phyloP scores from a whole-genome alignment of 345 rosid species.

The Citrus australasica region DNA sequence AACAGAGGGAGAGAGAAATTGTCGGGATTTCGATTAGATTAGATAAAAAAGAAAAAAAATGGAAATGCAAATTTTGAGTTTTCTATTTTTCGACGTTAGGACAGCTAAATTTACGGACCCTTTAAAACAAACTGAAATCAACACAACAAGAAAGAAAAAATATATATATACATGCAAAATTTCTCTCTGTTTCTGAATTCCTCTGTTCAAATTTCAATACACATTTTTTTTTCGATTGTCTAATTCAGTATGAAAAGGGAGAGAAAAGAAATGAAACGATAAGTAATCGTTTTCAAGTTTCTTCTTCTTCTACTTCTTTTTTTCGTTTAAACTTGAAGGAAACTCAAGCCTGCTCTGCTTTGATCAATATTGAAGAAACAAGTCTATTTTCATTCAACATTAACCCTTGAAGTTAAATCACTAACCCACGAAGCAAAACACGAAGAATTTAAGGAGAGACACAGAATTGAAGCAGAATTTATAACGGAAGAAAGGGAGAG shows the following conservation, averaged over 20 bases:
- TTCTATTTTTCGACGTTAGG: conserved; percentile 58
- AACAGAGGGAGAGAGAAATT: conserved; percentile 37
- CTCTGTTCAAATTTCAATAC: background rate
- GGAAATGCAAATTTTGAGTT: conserved; percentile 8
- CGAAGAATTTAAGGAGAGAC: background rate
- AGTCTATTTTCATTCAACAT: conserved; percentile 11
- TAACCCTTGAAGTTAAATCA: conserved; percentile 31
- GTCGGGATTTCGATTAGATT: conserved; percentile 39
- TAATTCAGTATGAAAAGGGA: background rate
- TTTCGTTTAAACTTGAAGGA: conserved; percentile 32
- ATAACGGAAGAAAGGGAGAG: conserved; percentile 3
- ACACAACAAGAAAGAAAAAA: conserved; percentile 6
- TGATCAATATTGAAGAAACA: conserved; percentile 36
- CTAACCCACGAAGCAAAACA: conserved; percentile 9
- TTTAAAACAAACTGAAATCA: conserved; percentile 12
- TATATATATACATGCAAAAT: background rate
- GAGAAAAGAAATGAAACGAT: background rate
- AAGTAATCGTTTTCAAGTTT: background rate
- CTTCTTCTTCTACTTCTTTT: background rate
- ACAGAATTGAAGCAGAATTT: background rate
- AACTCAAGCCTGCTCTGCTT: conserved; percentile 40
- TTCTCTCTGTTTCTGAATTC: background rate
- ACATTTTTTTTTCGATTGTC: background rate
- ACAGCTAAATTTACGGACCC: conserved; percentile 53
- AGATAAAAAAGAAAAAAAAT: conserved; percentile 27